These are phyloP conservation scores for Gentiana dahurica DNA, from an alignment of 257 asterid genomes.

Conservation along the genomic window DNA sequence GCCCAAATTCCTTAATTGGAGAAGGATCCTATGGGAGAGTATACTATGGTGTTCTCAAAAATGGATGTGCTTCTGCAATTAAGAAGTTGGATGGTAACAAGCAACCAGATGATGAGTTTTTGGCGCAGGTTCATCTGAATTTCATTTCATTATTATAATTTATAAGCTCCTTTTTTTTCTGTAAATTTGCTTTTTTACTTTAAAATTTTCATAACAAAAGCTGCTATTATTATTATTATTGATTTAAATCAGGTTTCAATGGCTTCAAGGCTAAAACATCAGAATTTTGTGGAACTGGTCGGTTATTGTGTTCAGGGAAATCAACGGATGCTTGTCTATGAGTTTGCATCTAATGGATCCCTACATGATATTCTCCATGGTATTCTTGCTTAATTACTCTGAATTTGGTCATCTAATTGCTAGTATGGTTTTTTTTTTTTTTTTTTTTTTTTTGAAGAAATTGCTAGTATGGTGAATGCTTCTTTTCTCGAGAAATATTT, in stretches of 20 bases:
- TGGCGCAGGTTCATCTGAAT: conserved; percentile 57
- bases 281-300: conserved; percentile 65
- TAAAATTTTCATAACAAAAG: no score
- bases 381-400: conserved; percentile 8
- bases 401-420: conserved; percentile 3
- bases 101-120: conserved; percentile 79
- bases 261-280: conserved; percentile 83
- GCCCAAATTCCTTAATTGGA: conserved; percentile 57
- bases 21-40: conserved; percentile 95
- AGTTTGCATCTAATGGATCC: conserved; percentile 83
- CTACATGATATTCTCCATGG: conserved; percentile 92
- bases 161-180: background rate
- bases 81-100: conserved; percentile 77
- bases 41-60: conserved; percentile 54
- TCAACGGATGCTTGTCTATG: conserved; percentile 72
- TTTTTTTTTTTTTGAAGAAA: background rate
- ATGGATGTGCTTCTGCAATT: conserved; percentile 60
- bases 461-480: background rate
- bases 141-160: background rate
- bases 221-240: no score
- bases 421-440: background rate
- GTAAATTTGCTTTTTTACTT: background rate
- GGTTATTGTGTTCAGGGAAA: conserved; percentile 86
- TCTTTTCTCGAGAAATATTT: no score
- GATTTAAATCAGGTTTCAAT: conserved; percentile 50